phyloP scores from a whole-genome alignment of 768 basidiomycete species.

The Boletus subcaerulescens region DNA sequence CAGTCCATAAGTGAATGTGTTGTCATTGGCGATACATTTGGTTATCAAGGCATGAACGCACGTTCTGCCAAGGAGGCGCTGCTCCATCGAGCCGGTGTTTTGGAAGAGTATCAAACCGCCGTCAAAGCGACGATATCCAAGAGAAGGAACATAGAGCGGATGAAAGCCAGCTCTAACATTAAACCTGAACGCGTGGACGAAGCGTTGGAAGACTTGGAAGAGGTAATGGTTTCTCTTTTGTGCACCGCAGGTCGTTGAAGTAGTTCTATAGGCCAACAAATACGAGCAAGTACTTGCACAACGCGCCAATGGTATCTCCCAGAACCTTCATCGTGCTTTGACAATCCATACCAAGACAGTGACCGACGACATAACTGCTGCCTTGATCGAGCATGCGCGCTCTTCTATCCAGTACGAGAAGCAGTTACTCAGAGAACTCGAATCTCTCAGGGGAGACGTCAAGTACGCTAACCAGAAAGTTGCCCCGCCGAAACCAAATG shows the following conservation, averaged over 20 bases:
- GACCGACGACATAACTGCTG: slow-evolving; percentile 87
- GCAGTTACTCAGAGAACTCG: slow-evolving; percentile 83
- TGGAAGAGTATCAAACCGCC: slow-evolving; percentile 93
- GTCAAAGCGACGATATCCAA: slow-evolving; percentile 93
- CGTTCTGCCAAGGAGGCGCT: slow-evolving; percentile 94
- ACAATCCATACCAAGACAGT: slow-evolving; percentile 81
- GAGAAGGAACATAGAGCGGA: slow-evolving; percentile 83
- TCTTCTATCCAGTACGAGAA: slow-evolving; percentile 90
- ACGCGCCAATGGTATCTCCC: slow-evolving; percentile 90
- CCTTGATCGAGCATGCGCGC: slow-evolving; percentile 90
- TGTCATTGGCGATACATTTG: slow-evolving; percentile 91
- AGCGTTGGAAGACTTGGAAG: slow-evolving; percentile 88
- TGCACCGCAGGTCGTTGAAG: slow-evolving; percentile 9
- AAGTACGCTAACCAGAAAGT: slow-evolving; percentile 62
- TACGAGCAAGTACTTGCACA: slow-evolving; percentile 82
- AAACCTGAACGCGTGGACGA: slow-evolving; percentile 85
- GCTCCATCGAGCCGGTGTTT: slow-evolving; percentile 80
- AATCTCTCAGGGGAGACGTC: slow-evolving; percentile 78
- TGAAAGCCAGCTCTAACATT: slow-evolving; percentile 85
- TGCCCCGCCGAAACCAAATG: slow-evolving; percentile 43
- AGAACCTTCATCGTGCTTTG: slow-evolving; percentile 86
- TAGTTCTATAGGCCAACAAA: slow-evolving; percentile 67
- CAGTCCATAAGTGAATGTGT: slow-evolving; percentile 95
- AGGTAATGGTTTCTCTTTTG: slow-evolving; percentile 47
- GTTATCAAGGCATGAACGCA: slow-evolving; percentile 97